Conservation (phyloP, 805 yeast genomes). For the Saitoella complicata region DNA sequence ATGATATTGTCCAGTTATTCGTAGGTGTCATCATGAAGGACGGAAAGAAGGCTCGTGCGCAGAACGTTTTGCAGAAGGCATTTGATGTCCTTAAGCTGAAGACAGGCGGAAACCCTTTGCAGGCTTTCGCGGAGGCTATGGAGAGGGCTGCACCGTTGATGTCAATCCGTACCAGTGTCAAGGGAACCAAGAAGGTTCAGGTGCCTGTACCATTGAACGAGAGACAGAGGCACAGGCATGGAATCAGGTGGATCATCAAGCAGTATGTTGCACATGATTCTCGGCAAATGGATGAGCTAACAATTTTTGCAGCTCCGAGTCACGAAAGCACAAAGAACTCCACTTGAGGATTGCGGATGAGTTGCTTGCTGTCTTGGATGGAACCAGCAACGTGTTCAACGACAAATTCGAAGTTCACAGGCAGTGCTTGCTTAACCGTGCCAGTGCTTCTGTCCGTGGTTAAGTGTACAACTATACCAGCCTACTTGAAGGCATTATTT, state of each 20-base stretch:
- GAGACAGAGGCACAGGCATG: slow-evolving; percentile 71
- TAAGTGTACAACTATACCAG: too few relatives aligned
- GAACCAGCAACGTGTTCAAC: too few relatives aligned
- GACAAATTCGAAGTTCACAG: too few relatives aligned
- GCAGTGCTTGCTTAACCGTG: too few relatives aligned
- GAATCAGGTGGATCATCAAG: slow-evolving; percentile 81
- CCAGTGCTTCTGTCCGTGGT: too few relatives aligned
- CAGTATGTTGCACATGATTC: neutral
- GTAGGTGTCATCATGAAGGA: slow-evolving; percentile 81
- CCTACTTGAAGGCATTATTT: too few relatives aligned
- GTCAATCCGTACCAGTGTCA: slow-evolving; percentile 56
- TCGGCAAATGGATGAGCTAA: slow-evolving; percentile 6
- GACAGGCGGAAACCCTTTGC: slow-evolving; percentile 64
- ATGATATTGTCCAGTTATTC: slow-evolving; percentile 24
- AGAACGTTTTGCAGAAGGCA: slow-evolving; percentile 55
- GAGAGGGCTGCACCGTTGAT: slow-evolving; percentile 77
- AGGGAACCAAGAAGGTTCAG: slow-evolving; percentile 65
- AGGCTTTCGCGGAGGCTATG: slow-evolving; percentile 51
- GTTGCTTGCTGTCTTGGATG: neutral
- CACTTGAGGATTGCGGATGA: neutral
- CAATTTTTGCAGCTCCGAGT: slow-evolving; percentile 3
- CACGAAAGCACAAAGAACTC: neutral
- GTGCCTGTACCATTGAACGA: slow-evolving; percentile 72
- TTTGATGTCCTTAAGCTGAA: slow-evolving; percentile 61
- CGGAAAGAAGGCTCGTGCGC: slow-evolving; percentile 74